Percentiles rank a stretch among this genome's conserved stretches.
Conservation (phyloP, 2,329 filamentous ascomycete genomes). For the Rhynchosporium graminicola region DNA sequence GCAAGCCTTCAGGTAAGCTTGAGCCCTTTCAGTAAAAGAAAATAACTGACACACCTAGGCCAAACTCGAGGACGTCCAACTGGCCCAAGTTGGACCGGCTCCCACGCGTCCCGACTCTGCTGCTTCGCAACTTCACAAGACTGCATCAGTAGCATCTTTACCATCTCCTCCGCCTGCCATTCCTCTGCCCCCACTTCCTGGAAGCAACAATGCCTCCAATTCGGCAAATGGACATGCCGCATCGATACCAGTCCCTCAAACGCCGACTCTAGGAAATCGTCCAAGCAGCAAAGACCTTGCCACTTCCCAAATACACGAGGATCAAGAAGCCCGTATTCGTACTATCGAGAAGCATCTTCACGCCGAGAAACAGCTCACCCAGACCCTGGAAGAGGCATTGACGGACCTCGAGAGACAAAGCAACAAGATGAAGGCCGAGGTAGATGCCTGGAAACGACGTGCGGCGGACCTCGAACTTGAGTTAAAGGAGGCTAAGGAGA, state of each 20-base stretch:
- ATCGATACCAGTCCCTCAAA: constrained; percentile 48
- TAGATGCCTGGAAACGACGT: constrained; percentile 88
- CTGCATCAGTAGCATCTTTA: constrained; percentile 75
- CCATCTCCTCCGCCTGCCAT: constrained; percentile 95
- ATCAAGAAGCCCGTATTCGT: constrained; percentile 91
- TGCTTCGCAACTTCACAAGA: constrained; percentile 66
- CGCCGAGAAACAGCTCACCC: constrained; percentile 94
- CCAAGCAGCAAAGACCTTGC: constrained; percentile 80
- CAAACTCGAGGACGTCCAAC: constrained; percentile 60
- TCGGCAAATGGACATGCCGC: constrained; percentile 47
- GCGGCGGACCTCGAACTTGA: constrained; percentile 55
- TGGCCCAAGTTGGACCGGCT: constrained; percentile 36
- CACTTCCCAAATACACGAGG: constrained; percentile 81
- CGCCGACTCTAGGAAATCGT: constrained; percentile 60
- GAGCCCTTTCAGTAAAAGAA: not conserved
- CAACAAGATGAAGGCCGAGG: constrained; percentile 88
- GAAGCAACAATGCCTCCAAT: constrained; percentile 48
- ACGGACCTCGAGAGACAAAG: constrained; percentile 90
- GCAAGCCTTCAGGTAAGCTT: constrained; percentile 62
- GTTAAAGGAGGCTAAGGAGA: constrained; percentile 55
- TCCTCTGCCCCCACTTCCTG: constrained; percentile 88
- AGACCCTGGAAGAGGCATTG: constrained; percentile 91
- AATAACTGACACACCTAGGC: constrained; percentile 46
- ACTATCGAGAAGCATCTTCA: constrained; percentile 96
- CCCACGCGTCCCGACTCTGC: constrained; percentile 59